A percentile compares a stretch with the other conserved stretches of the same genome.
phyloP scores from a whole-genome alignment of 1,284 basidiomycete species.

The Inonotus hispidus region DNA sequence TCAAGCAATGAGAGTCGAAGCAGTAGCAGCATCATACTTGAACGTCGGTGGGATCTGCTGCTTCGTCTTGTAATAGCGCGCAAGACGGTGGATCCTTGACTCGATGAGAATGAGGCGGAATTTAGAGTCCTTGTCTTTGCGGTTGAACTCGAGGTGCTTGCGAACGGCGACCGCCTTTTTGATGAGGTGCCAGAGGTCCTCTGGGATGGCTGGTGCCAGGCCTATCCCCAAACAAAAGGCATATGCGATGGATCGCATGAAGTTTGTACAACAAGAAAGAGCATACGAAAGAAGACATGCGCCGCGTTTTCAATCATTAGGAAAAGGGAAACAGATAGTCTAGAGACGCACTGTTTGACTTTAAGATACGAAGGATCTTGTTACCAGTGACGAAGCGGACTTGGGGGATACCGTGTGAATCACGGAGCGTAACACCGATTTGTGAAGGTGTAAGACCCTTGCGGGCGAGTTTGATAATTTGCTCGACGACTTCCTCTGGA shows the following conservation, averaged over 20 bases:
- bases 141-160: constrained; percentile 98
- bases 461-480: constrained; percentile 96
- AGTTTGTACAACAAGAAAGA: constrained; percentile 18
- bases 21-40: constrained; percentile 94
- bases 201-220: constrained; percentile 95
- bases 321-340: constrained; percentile 5
- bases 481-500: constrained; percentile 92
- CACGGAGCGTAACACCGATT: constrained; percentile 97
- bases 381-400: constrained; percentile 98
- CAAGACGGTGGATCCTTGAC: constrained; percentile 95
- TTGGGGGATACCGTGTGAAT: constrained; percentile 96
- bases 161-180: constrained; percentile 99
- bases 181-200: constrained; percentile 99
- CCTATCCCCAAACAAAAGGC: constrained; percentile 71
- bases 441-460: constrained; percentile 98
- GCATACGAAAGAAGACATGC: constrained; percentile 20
- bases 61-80: constrained; percentile 97
- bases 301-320: constrained; percentile 25
- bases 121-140: constrained; percentile 98
- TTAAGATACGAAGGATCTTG: constrained; percentile 99
- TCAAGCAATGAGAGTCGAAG: constrained; percentile 80
- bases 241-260: constrained; percentile 23
- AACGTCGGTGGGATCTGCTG: constrained; percentile 96
- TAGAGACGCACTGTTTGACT: constrained; percentile 74
- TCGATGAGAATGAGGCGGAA: constrained; percentile 98